Conservation (phyloP, 352 stramenopile species). For the Pythium rishiriense region DNA sequence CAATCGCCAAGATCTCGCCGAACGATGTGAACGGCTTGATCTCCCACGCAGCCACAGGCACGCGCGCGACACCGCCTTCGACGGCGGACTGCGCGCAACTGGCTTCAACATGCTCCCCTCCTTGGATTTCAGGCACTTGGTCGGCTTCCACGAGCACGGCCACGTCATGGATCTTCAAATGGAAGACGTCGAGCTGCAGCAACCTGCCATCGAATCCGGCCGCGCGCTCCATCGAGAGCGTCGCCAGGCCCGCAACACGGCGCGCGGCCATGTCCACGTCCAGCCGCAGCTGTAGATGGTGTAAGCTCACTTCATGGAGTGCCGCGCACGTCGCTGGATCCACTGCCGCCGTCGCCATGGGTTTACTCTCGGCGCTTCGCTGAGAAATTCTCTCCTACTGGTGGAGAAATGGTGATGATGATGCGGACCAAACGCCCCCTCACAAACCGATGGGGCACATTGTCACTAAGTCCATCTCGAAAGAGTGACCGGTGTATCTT, state of each 20-base stretch:
- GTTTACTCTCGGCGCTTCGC: neutral
- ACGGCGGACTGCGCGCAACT: neutral
- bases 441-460: neutral
- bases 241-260: slow-evolving; percentile 33
- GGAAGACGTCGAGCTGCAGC: slow-evolving; percentile 64
- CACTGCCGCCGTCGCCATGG: slow-evolving; percentile 6
- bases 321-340: slow-evolving; percentile 69
- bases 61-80: slow-evolving; percentile 8
- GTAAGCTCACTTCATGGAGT: slow-evolving; percentile 49
- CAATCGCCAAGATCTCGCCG: slow-evolving; percentile 53
- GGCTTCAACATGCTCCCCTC: neutral
- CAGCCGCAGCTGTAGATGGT: slow-evolving; percentile 51
- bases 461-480: slow-evolving; percentile 12
- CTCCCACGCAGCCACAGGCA: slow-evolving; percentile 31
- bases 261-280: slow-evolving; percentile 45
- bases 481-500: slow-evolving; percentile 19
- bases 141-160: slow-evolving; percentile 22
- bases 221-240: slow-evolving; percentile 39
- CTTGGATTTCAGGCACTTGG: neutral
- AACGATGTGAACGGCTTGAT: slow-evolving; percentile 67
- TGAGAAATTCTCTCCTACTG: no score
- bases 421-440: neutral
- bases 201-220: slow-evolving; percentile 1
- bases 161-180: slow-evolving; percentile 54
- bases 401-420: slow-evolving; percentile 13